Evolutionary conservation across 331 rosid genomes (phyloP), one percentile per base, ranked within the genome.

Genomic region (Phaseolus coccineus): DNA sequence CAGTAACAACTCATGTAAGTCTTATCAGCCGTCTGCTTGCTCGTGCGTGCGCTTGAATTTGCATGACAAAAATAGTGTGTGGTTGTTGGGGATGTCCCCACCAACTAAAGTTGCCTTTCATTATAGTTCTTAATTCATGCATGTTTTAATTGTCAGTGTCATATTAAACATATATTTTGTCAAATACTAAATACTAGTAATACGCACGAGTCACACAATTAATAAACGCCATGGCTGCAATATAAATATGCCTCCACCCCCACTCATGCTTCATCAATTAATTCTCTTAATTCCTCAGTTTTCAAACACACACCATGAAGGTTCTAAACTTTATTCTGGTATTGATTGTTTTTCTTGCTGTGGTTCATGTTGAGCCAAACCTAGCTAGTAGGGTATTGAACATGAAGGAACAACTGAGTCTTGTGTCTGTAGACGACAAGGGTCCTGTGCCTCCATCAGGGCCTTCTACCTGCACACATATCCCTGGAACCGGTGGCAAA

Each of bases 381-480:
- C 56, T 25, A 59, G 90, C 82, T 33, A 77, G 76, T 40, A 86
- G 92, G 68, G 68, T 77, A 13, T 61, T 85, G 77, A 63, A 42
- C 11, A 62, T 11, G 8, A 69, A 63, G 66, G 35, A 80, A 10
- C 13, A 62, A 24, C 46, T 66, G 8, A 44, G 31, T 16, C n/a
- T 87, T 40, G 87, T 90, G 82, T 76, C 90, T 77, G 88, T 90
- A 77, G 80, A 80, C 11, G 4, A 50, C 55, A 88, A 82, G 77
- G 94, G 91, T 39, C 71, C 85, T 11, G 78, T 85, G 40, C 77
- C 92, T 47, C 89, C 94, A 11, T 80, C 89, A 2, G 89, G 83
- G 6, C 72, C 91, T 37, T 90, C 90, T 1, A 83, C 80, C 2
- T 91, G 97, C 87, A 88, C 97, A 39, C 84, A 61, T 81, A 85